Evolutionary conservation across 371 early-diverging fungal species (phyloP), one percentile per base, ranked within the genome.

Genomic region (Apophysomyces ossiformis): DNA sequence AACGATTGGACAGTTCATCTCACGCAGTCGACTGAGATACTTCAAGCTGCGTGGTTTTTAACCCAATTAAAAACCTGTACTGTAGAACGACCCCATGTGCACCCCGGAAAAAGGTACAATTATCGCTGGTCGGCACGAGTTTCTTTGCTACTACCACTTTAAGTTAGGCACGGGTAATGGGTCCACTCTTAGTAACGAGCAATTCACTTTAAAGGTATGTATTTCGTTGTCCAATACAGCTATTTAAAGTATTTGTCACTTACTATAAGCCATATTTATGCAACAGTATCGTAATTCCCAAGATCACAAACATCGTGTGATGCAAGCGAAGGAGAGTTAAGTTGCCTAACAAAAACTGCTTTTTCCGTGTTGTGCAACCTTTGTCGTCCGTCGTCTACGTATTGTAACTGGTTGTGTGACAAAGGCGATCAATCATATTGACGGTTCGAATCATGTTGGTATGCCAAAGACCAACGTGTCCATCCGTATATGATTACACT

Each of bases 291-390:
- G 54, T 21, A 21, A n/a, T 50, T 50, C 54, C 54, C 54, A 50
- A 50, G 54, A 50, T 50, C 54, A 50, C 54, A 50, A 21, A 50
- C 21, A 21, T 21, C 54, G 54, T 50, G 54, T 50, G 54, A 50
- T 50, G 7, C 21, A 16, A 21, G 54, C 9, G 8, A 50, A 26
- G 3, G 32, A 21, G 5, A 21, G 54, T 50, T 50, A 50, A 50
- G 54, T 50, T 50, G 21, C 16, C 21, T 9, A n/a, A 50, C 16
- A 50, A 50, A 47, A 50, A 50, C 32, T 21, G 54, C 54, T 21
- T 50, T 21, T 26, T 6, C 6, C 21, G 16, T 50, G 41, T 13
- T 21, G 54, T 50, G 54, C 21, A 18, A 50, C 54, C n/a, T 16
- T 18, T 16, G 9, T 50, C 54, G 21, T 26, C 21, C 7, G 18